Evolutionary conservation across 805 yeast species (phyloP), one percentile per base, ranked within the genome.

Genomic region (Teunomyces funiuensis): DNA sequence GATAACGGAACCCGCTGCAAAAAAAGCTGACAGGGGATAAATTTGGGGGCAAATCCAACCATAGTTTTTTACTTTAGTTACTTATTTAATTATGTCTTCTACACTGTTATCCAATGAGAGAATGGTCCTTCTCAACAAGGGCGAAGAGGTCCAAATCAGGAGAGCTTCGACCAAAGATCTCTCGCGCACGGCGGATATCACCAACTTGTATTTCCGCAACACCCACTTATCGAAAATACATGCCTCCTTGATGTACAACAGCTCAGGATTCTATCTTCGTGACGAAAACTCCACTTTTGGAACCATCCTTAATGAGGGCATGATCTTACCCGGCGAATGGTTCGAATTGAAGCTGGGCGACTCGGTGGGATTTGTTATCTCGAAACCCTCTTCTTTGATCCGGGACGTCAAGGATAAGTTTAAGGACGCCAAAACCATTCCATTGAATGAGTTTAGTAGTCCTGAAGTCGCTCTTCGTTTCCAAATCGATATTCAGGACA

Each of bases 201-300:
- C 55, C 36, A 70, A 70, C 47, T 56, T 70, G 40, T 51, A 41
- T 46, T 60, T 70, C 46, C 44, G 49, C 22, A 61, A 64, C 45
- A 45, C 61, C 29, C 74, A 69, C 47, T 47, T 71, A 34, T 67
- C 73, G 6, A 69, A 67, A 47, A 33, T 46, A 4, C 76, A 71
- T 46, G 74, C 74, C 7, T 40, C 44, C 13, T 38, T 68, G 25
- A 44, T 43, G 39, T 33, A 41, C 29, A 42, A 33, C 4, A 46
- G 58, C 20, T 55, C 53, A 11, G 28, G 19, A 10, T 51, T 68
- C 25, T 51, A 39, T 27, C 38, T 66, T 30, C 53, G 50, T 44
- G 76, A 71, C 42, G 41, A 46, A 19, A 46, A 46, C 19, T 67
- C 73, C 5, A 66, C 69, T 14, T 69, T 68, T 50, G 75, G 75